Evolutionary conservation across 257 asterid genomes (phyloP).

Genomic region (Lycium ferocissimum): DNA sequence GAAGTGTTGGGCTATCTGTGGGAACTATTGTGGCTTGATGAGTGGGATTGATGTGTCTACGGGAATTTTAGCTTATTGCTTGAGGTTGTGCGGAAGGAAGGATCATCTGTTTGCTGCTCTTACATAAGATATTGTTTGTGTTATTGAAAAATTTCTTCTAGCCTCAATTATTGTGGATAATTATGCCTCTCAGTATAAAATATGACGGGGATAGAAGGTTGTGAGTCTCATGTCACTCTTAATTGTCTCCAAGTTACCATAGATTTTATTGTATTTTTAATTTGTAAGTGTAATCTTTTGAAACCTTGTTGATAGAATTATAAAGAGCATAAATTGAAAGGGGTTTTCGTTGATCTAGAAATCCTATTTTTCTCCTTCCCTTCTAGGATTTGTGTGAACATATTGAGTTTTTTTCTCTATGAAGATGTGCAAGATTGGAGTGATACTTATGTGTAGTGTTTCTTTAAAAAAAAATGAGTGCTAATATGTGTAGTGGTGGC

Average conservation of each 20-base stretch:
- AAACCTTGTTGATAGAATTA: neutral
- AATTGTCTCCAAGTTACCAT: neutral
- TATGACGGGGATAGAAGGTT: neutral
- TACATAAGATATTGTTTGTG: neutral
- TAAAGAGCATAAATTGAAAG: neutral
- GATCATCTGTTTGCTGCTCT: neutral
- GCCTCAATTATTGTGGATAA: neutral
- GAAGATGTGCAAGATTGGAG: neutral
- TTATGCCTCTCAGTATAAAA: neutral
- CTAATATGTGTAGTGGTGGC: neutral
- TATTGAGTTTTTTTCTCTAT: neutral
- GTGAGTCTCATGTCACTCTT: neutral
- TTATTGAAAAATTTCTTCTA: neutral
- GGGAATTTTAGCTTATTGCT: neutral
- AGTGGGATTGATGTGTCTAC: neutral
- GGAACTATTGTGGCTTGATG: neutral
- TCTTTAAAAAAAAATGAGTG: too few species aligned
- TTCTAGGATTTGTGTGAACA: conserved; percentile 12
- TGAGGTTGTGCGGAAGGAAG: conserved; percentile 12
- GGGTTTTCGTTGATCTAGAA: neutral
- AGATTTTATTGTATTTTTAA: neutral
- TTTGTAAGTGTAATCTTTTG: neutral
- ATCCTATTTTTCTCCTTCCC: neutral
- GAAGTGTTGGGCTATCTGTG: neutral
- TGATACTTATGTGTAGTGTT: neutral